phyloP scores from a whole-genome alignment of 1,284 basidiomycete genomes.

The Cerioporus squamosus region DNA sequence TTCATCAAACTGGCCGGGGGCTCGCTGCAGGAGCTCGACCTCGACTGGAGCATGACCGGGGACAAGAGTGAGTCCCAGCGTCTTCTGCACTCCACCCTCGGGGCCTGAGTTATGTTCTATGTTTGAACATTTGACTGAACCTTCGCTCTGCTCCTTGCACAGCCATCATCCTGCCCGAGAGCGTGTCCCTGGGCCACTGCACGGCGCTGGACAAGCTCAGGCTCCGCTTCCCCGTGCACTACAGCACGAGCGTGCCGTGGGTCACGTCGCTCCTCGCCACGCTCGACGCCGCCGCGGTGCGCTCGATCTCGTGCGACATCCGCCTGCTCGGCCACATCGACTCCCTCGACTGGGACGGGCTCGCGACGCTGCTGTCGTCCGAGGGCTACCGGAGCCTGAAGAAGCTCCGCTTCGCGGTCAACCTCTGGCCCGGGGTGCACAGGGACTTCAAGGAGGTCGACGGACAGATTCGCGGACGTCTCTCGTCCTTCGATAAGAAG shows the following conservation, averaged over 20 bases:
- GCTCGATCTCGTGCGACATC: constrained; percentile 17
- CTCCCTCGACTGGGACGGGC: constrained; percentile 30
- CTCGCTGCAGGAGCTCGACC: constrained; percentile 26
- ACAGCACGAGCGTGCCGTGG: constrained; percentile 31
- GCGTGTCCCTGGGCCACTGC: constrained; percentile 26
- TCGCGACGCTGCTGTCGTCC: constrained; percentile 21
- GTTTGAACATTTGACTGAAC: neutral
- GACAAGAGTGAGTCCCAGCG: constrained; percentile 23
- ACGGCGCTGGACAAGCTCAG: constrained; percentile 25
- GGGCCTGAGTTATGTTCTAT: no score
- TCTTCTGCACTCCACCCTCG: neutral
- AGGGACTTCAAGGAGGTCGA: constrained; percentile 23
- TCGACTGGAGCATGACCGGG: constrained; percentile 32
- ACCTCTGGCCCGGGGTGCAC: constrained; percentile 30
- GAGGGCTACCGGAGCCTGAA: constrained; percentile 22
- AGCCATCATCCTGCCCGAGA: constrained; percentile 28
- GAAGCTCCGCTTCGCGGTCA: constrained; percentile 24
- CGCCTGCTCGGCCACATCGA: constrained; percentile 33
- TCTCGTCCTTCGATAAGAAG: constrained; percentile 26
- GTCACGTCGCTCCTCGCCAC: constrained; percentile 28
- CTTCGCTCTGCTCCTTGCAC: neutral
- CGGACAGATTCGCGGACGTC: constrained; percentile 19
- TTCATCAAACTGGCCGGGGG: constrained; percentile 26
- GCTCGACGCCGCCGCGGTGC: constrained; percentile 11
- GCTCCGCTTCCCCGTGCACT: constrained; percentile 31